These are phyloP conservation scores for Steccherinum ochraceum DNA, from an alignment of 768 basidiomycete species.

Conservation along the genomic window DNA sequence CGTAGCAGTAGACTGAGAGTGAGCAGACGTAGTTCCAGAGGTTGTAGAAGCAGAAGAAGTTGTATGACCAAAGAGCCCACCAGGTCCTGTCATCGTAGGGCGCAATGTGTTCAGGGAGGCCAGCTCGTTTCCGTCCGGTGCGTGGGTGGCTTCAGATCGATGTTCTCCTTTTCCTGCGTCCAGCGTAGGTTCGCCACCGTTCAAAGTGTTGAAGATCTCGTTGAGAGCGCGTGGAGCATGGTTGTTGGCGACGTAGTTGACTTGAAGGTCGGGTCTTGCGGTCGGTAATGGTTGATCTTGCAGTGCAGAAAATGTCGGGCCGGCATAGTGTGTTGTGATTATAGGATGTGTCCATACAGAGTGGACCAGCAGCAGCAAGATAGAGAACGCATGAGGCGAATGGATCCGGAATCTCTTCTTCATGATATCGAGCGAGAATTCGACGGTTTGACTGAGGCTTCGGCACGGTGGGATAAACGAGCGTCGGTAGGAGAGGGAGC, in stretches of 20 bases:
- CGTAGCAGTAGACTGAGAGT: not conserved
- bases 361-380: not conserved
- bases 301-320: not conserved
- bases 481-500: slow-evolving; percentile 5
- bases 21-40: not conserved
- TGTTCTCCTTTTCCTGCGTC: not conserved
- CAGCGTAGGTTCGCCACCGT: not conserved
- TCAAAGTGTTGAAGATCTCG: not conserved
- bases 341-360: not conserved
- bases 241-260: not conserved
- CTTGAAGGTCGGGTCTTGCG: not conserved
- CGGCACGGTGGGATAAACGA: not conserved
- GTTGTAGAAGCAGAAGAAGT: not conserved
- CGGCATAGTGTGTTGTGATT: not conserved
- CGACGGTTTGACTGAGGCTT: not conserved
- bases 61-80: not conserved
- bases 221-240: not conserved
- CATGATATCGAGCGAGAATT: not conserved
- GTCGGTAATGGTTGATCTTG: not conserved
- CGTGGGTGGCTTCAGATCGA: not conserved
- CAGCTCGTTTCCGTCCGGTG: not conserved
- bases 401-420: not conserved
- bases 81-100: not conserved
- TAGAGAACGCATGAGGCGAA: not conserved
- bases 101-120: not conserved